Evolutionary conservation across 164 flowering plant species (phyloP).

Genomic region (Echeveria elegans): DNA sequence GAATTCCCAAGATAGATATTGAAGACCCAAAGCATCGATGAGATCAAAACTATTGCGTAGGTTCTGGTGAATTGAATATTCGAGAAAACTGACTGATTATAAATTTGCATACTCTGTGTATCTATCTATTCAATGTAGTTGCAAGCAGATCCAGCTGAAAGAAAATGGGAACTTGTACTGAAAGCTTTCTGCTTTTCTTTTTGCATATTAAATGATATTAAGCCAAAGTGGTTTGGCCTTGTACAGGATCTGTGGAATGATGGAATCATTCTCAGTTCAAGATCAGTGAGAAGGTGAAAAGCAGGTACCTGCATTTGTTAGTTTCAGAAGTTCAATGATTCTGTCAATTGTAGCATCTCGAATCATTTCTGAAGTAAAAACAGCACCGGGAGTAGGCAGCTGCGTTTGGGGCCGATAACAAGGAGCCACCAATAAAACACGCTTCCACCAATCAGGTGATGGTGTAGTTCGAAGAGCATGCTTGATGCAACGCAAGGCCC

Average conservation of each 20-base stretch:
- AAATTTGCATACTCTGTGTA: too few relatives aligned
- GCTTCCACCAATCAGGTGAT: constrained; percentile 99
- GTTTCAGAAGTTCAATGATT: constrained; percentile 64
- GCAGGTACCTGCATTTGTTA: constrained; percentile 73
- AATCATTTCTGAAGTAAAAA: constrained; percentile 91
- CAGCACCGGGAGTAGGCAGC: constrained; percentile 72
- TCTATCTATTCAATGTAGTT: too few relatives aligned
- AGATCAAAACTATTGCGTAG: too few relatives aligned
- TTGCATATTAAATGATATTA: too few relatives aligned
- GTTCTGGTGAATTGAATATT: too few relatives aligned
- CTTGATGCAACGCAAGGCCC: constrained; percentile 92
- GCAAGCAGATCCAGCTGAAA: too few relatives aligned
- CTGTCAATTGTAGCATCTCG: constrained; percentile 88
- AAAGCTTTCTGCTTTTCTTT: too few relatives aligned
- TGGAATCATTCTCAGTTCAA: background rate
- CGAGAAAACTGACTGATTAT: too few relatives aligned
- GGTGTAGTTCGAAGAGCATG: constrained; percentile 93
- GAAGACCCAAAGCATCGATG: too few relatives aligned
- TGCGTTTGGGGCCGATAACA: constrained; percentile 52
- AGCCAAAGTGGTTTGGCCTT: background rate
- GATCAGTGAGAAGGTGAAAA: constrained; percentile 1
- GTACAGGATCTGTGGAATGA: too few relatives aligned
- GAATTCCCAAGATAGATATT: too few relatives aligned
- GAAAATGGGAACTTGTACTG: too few relatives aligned
- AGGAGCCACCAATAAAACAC: constrained; percentile 87